Base-by-base conservation (phyloP, 495 filamentous ascomycete genomes). In the Antarctomyces pellizariae region DNA sequence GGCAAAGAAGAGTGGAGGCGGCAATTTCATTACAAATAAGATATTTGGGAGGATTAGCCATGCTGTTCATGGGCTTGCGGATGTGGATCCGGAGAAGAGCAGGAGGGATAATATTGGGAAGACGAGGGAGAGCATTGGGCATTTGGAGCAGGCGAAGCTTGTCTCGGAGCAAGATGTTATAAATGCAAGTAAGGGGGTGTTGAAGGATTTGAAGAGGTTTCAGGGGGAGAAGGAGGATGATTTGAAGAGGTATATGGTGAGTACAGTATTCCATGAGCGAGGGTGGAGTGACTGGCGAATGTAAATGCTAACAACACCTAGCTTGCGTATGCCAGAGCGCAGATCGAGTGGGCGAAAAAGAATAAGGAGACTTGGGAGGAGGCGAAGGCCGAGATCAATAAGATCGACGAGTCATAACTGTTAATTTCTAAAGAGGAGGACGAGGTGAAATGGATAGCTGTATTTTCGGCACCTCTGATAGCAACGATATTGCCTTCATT, bases 281-380 rank as follows among this genome's bases (percentile, higher is more conserved):
- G 6, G 26, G 4, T 3, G 14, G 2, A 30, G 22, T 12, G 13
- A 17, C 1, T 37, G 9, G 5, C 6, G 18, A 20, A 18, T 27
- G 6, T 18, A 12, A 20, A 27, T 21, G 29, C 33, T 34, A 30
- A 53, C 34, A 44, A 29, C 31, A 4, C 8, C 11, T 32, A 95
- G 84, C 62, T 92, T 36, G 75, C 80, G 24, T 97, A 91, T 43
- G 86, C 86, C 7, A 74, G 69, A 42, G 83, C 73, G 45, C 86
- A 97, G 45, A 71, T 97, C 31, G 80, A 95, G 46, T 97, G 86
- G 86, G 89, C 86, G n/a, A 80, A 71, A 47, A 86, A 86, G 54
- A 93, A 83, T 40, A 68, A 86, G 38, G 83, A 90, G 41, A 79
- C 78, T 2, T 97, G 86, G 86, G 78, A 82, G 39, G 83, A 95